A percentile compares a stretch with the other conserved stretches of the same genome.
These are phyloP conservation scores for Phoma sp. DNA, from an alignment of 2,329 filamentous ascomycete genomes.

Conservation along the genomic window DNA sequence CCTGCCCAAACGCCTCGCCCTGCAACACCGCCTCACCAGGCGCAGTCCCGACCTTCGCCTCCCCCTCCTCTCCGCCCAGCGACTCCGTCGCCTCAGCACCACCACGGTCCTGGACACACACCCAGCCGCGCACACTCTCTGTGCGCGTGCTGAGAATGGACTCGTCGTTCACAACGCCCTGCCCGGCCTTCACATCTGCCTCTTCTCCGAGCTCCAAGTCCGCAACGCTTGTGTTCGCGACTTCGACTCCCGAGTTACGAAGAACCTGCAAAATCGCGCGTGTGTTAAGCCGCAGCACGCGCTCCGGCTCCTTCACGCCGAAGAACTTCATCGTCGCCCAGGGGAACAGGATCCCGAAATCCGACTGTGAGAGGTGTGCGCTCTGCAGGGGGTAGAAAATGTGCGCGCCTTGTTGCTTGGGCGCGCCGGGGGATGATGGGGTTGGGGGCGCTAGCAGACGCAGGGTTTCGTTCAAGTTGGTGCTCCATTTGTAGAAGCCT, in stretches of 20 bases:
- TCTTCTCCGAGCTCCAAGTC: constrained; percentile 49
- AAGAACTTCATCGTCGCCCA: constrained; percentile 61
- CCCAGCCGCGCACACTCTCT: constrained; percentile 44
- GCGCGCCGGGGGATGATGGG: constrained; percentile 50
- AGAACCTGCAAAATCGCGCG: constrained; percentile 79
- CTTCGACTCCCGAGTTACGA: constrained; percentile 50
- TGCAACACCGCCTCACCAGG: constrained; percentile 41
- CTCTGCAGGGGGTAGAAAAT: constrained; percentile 76
- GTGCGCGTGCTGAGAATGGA: constrained; percentile 38
- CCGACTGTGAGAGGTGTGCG: constrained; percentile 83
- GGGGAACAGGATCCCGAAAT: constrained; percentile 83
- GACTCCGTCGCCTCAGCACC: constrained; percentile 10
- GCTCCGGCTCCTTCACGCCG: constrained; percentile 69
- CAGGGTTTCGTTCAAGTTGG: constrained; percentile 73
- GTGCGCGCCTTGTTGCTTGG: constrained; percentile 56
- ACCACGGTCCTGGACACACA: constrained; percentile 24
- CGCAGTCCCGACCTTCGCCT: constrained; percentile 18
- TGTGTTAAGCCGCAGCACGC: constrained; percentile 84
- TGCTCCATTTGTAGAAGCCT: constrained; percentile 78
- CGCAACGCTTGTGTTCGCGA: constrained; percentile 48
- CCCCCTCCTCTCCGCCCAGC: neutral
- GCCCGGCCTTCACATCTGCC: constrained; percentile 1
- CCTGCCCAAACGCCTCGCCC: constrained; percentile 45
- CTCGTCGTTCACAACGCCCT: constrained; percentile 31
- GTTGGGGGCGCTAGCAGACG: constrained; percentile 67